phyloP scores from a whole-genome alignment of 495 filamentous ascomycete genomes.

The Margaritispora aquatica region DNA sequence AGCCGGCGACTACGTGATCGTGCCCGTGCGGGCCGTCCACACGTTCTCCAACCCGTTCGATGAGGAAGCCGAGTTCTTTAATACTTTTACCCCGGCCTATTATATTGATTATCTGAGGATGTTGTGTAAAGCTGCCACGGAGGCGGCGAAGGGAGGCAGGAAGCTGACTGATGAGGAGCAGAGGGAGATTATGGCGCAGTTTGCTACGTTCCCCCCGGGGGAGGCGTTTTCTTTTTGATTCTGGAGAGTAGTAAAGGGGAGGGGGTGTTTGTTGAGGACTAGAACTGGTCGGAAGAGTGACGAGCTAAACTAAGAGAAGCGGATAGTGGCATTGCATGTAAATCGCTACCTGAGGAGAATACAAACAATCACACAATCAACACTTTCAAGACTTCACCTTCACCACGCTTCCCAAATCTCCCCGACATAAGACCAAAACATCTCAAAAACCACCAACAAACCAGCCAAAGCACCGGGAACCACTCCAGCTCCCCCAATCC shows the following conservation, averaged over 20 bases:
- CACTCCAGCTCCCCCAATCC: too few relatives aligned
- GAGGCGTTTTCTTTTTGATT: not conserved
- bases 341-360: too few relatives aligned
- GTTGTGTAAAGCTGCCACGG: conserved; percentile 26
- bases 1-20: conserved; percentile 44
- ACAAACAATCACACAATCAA: too few relatives aligned
- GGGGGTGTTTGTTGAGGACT: not conserved
- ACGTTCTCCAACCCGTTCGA: conserved; percentile 49
- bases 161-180: conserved; percentile 32
- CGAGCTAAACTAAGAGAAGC: too few relatives aligned
- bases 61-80: conserved; percentile 48
- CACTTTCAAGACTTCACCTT: too few relatives aligned
- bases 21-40: conserved; percentile 44
- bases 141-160: conserved; percentile 20
- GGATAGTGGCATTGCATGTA: too few relatives aligned
- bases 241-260: not conserved
- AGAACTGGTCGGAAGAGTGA: too few relatives aligned
- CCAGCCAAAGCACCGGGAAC: too few relatives aligned
- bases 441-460: too few relatives aligned
- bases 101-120: conserved; percentile 47
- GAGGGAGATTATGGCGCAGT: conserved; percentile 34
- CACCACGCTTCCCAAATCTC: too few relatives aligned
- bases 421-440: too few relatives aligned
- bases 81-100: conserved; percentile 47
- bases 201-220: conserved; percentile 33